Evolutionary conservation across 2,329 filamentous ascomycete genomes (phyloP).

Genomic region (Fonsecaea monophora): DNA sequence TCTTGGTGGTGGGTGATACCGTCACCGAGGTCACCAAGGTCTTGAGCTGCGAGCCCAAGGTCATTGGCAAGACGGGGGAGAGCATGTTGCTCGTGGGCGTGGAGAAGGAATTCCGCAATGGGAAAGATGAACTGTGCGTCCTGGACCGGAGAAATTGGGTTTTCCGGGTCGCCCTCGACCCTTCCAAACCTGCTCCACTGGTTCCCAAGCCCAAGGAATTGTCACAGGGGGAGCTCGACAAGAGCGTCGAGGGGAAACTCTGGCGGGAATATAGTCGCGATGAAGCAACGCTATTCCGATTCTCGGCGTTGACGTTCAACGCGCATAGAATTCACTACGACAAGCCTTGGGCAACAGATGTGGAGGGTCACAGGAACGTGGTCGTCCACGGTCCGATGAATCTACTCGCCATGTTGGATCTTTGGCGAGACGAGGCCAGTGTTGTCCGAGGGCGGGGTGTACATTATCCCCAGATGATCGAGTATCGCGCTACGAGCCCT

Average conservation of each 20-base stretch:
- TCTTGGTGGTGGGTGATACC: conserved; percentile 61
- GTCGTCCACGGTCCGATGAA: conserved; percentile 55
- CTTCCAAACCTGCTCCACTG: conserved; percentile 29
- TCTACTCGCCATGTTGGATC: conserved; percentile 51
- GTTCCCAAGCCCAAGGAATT: conserved; percentile 36
- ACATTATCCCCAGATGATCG: conserved; percentile 50
- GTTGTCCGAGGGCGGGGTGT: conserved; percentile 33
- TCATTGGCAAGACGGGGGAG: conserved; percentile 59
- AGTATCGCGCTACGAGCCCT: conserved; percentile 58
- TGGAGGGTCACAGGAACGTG: conserved; percentile 52
- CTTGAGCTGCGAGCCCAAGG: conserved; percentile 62
- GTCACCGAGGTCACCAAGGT: conserved; percentile 65
- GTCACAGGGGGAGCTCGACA: conserved; percentile 33
- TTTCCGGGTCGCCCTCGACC: conserved; percentile 50
- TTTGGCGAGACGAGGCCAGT: conserved; percentile 51
- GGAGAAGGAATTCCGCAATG: conserved; percentile 64
- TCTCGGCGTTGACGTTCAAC: conserved; percentile 55
- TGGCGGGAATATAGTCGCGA: conserved; percentile 47
- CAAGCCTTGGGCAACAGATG: conserved; percentile 51
- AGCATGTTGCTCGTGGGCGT: conserved; percentile 71
- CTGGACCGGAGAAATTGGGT: conserved; percentile 63
- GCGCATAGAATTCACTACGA: conserved; percentile 55
- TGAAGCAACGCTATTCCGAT: conserved; percentile 52
- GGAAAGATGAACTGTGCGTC: conserved; percentile 53
- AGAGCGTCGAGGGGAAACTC: conserved; percentile 35